Evolutionary conservation across 2,329 filamentous ascomycete genomes (phyloP), one percentile per base, ranked within the genome.

Genomic region (Hymenoscyphus albidus): DNA sequence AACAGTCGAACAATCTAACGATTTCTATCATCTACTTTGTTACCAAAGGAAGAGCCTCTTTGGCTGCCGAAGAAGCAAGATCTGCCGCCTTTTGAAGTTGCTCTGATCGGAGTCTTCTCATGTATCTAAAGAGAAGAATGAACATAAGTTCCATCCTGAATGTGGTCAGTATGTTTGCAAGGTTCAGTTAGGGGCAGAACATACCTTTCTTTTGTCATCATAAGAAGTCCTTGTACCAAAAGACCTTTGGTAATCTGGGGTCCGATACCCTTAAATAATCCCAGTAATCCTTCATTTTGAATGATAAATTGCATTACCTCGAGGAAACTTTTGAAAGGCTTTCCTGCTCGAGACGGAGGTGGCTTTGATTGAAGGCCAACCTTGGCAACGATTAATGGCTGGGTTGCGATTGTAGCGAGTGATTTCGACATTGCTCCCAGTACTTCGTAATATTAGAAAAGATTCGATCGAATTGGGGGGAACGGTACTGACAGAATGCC

Each of bases 141-240:
- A 97, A 98, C 56, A 93, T 76, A 16, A 98, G 80, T 77, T 98
- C 95, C 78, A 98, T 91, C 70, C 91, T 92, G 60, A 18, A 2
- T 18, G 10, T 38, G 27, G 57, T 66, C 57, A 69, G 69, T 31
- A 61, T 18, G 16, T 44, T 14, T 44, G 5, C 5, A 44, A 3
- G 3, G 16, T 44, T 14, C 16, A n/a, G 16, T 44, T 44, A 5
- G 42, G 3, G 3, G 5, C 6, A 18, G 44, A 58, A 55, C 82
- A 70, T 82, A 93, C 91, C 93, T 86, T 79, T 99, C 95, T 80
- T 99, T 99, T 58, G 93, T 95, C 93, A 97, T 99, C 95, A 99
- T 99, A 48, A 99, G 82, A 63, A 99, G 87, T 59, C 95, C 95
- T 75, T 99, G 95, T 2, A 99, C 95, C 59, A 99, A 76, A 61